These are phyloP conservation scores for Rhodotorula diobovata DNA, from an alignment of 768 basidiomycete species.

Conservation along the genomic window DNA sequence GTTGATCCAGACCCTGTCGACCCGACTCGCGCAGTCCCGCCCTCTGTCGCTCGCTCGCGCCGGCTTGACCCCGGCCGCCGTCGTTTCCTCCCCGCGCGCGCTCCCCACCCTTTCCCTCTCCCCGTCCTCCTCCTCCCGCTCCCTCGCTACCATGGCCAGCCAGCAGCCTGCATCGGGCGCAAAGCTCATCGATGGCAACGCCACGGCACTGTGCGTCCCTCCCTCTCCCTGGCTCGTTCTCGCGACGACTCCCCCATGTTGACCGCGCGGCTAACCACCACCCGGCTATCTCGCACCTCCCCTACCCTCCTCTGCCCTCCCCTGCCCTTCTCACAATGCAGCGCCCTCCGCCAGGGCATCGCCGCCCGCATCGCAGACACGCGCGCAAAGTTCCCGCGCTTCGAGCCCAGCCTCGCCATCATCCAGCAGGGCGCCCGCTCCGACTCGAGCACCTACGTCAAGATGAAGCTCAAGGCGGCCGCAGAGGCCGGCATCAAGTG, in stretches of 20 bases:
- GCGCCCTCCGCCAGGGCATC: constrained; percentile 35
- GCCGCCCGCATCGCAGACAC: constrained; percentile 55
- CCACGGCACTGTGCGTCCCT: constrained; percentile 21
- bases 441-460: constrained; percentile 86
- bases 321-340: too few species aligned
- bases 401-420: constrained; percentile 83
- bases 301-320: not conserved
- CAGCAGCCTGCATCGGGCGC: not conserved
- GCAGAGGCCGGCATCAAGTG: constrained; percentile 87
- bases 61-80: not conserved
- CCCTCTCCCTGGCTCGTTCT: not conserved
- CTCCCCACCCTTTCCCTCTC: not conserved
- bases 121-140: not conserved
- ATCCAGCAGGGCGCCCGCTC: constrained; percentile 89
- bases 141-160: constrained; percentile 19
- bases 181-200: constrained; percentile 35
- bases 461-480: constrained; percentile 95
- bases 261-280: too few species aligned
- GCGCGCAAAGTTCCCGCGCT: constrained; percentile 71
- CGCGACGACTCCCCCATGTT: too few species aligned
- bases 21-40: too few species aligned
- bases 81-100: not conserved
- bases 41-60: too few species aligned
- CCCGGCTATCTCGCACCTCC: not conserved
- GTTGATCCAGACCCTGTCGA: not conserved